Percentiles rank a stretch among this genome's conserved stretches.
These are phyloP conservation scores for Erigeron philadelphicus DNA, from an alignment of 140 eudicot genomes.

Conservation along the genomic window DNA sequence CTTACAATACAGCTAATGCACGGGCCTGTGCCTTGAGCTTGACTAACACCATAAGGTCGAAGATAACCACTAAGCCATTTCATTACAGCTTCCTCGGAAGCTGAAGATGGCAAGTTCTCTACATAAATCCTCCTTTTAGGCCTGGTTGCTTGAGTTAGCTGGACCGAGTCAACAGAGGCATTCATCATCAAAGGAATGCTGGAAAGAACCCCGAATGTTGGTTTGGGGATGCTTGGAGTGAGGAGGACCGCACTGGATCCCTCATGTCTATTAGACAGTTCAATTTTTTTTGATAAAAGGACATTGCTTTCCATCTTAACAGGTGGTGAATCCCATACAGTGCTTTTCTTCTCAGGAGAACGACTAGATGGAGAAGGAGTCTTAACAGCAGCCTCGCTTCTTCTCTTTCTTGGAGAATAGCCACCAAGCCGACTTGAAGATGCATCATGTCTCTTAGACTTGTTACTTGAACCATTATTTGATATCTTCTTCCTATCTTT, in stretches of 20 bases:
- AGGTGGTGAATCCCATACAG: constrained; percentile 61
- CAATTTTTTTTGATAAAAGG: constrained; percentile 35
- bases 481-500: constrained; percentile 52
- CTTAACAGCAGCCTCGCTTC: constrained; percentile 64
- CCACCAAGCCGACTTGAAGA: constrained; percentile 84
- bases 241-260: constrained; percentile 26
- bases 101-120: constrained; percentile 77
- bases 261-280: constrained; percentile 30
- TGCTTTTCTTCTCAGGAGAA: constrained; percentile 67
- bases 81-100: constrained; percentile 65
- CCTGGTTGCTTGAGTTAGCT: constrained; percentile 94
- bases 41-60: constrained; percentile 65
- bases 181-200: constrained; percentile 38
- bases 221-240: constrained; percentile 30
- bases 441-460: constrained; percentile 43
- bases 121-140: constrained; percentile 94
- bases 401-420: constrained; percentile 96
- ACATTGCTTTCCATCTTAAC: constrained; percentile 32
- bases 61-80: constrained; percentile 60
- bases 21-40: constrained; percentile 60
- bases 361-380: constrained; percentile 69
- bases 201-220: constrained; percentile 39
- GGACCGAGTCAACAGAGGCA: constrained; percentile 68
- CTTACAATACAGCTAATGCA: constrained; percentile 95
- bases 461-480: constrained; percentile 53